These are phyloP conservation scores for Abrus precatorius DNA, from an alignment of 306 rosid species.

Conservation along the genomic window DNA sequence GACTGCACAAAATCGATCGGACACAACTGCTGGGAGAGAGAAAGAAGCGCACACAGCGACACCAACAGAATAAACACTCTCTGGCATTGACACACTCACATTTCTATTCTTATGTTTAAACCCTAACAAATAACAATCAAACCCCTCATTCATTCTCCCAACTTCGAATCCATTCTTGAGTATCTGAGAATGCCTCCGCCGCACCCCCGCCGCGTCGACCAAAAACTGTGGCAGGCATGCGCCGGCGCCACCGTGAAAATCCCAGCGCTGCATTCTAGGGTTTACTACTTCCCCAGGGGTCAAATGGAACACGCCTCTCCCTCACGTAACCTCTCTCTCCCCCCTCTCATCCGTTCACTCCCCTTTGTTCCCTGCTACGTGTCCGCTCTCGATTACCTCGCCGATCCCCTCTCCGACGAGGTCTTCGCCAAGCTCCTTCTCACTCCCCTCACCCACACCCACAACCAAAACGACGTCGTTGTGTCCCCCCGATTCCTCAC, in stretches of 20 bases:
- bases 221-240: slow-evolving; percentile 72
- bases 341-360: slow-evolving; percentile 19
- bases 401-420: slow-evolving; percentile 74
- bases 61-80: no score
- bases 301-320: slow-evolving; percentile 71
- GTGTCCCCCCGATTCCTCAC: slow-evolving; percentile 22
- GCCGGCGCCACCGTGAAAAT: slow-evolving; percentile 62
- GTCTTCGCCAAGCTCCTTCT: slow-evolving; percentile 67
- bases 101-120: no score
- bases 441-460: no score
- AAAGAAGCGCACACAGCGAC: no score
- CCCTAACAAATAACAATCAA: no score
- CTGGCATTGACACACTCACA: no score
- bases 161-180: no score
- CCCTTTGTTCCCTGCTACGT: slow-evolving; percentile 55
- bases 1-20: no score
- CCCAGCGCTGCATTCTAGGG: slow-evolving; percentile 69
- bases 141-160: no score
- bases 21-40: no score
- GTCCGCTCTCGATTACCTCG: slow-evolving; percentile 48
- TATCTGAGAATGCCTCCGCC: neutral
- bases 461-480: no score
- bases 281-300: slow-evolving; percentile 87
- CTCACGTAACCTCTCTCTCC: slow-evolving; percentile 48
- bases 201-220: slow-evolving; percentile 43